Evolutionary conservation across 805 yeast species (phyloP).

Genomic region (Nakazawaea pomicola): DNA sequence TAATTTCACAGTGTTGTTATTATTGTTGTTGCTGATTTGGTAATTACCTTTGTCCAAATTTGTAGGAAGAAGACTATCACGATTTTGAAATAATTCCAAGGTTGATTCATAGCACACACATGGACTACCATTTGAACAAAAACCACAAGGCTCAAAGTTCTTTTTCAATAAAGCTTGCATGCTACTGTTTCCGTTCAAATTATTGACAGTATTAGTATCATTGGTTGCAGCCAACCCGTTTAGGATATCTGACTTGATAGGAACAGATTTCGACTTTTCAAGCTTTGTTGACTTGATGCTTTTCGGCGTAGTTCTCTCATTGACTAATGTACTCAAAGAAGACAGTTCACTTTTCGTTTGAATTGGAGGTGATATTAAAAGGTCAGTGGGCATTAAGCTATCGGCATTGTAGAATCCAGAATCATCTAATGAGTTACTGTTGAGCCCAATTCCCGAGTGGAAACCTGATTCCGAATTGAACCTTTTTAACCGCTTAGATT

Average conservation of each 20-base stretch:
- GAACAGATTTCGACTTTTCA: conserved; percentile 1
- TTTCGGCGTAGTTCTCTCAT: not conserved
- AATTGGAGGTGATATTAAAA: not conserved
- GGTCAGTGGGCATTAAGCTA: conserved; percentile 7
- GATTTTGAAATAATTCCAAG: not conserved
- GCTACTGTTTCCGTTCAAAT: no score
- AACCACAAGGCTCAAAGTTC: not conserved
- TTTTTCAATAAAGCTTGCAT: not conserved
- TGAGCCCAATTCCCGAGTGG: conserved; percentile 3
- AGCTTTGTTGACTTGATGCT: not conserved
- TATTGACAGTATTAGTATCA: not conserved
- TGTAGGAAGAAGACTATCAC: no score
- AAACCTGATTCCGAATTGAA: conserved; percentile 12
- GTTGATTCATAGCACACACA: conserved; percentile 10
- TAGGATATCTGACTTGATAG: not conserved
- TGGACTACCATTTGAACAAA: conserved; percentile 6
- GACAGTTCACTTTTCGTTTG: not conserved
- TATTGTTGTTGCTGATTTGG: not conserved
- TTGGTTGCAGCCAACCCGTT: not conserved
- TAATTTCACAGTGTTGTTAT: not conserved
- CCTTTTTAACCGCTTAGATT: conserved; percentile 23
- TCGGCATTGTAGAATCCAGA: conserved; percentile 12
- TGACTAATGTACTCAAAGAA: not conserved
- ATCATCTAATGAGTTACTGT: conserved; percentile 10
- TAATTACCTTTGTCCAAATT: not conserved